Percentiles rank a stretch among this genome's conserved stretches.
Evolutionary conservation across 441 rosid genomes (phyloP).

Genomic region (Gossypium lobatum): DNA sequence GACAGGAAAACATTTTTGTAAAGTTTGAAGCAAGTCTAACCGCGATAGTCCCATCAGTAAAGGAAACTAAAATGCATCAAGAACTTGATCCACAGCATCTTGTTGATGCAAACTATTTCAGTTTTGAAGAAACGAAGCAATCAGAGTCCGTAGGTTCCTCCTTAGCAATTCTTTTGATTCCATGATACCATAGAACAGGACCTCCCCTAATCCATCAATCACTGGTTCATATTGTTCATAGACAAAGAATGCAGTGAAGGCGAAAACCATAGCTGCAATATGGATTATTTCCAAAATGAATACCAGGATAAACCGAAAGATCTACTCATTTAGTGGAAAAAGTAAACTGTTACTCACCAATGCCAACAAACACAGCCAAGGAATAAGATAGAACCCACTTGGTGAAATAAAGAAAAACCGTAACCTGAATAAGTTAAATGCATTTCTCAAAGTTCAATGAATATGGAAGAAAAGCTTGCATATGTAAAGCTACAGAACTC

Average conservation of each 20-base stretch:
- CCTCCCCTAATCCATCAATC: constrained; percentile 42
- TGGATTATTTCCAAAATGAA: constrained; percentile 2
- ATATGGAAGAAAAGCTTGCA: background rate
- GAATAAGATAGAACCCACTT: constrained; percentile 37
- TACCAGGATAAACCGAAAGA: background rate
- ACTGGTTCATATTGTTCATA: constrained; percentile 78
- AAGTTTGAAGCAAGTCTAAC: background rate
- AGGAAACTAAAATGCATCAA: background rate
- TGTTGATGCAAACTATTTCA: constrained; percentile 13
- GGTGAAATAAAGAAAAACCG: constrained; percentile 35
- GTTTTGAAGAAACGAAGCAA: constrained; percentile 20
- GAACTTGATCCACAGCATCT: background rate
- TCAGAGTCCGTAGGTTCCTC: constrained; percentile 32
- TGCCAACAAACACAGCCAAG: constrained; percentile 33
- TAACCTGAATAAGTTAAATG: constrained; percentile 35
- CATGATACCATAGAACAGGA: constrained; percentile 23
- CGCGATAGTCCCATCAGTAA: constrained; percentile 10
- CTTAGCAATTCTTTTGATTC: constrained; percentile 24
- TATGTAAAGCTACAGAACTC: constrained; percentile 8
- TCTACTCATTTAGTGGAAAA: background rate
- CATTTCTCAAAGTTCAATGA: constrained; percentile 2
- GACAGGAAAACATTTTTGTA: background rate
- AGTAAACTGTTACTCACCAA: constrained; percentile 39
- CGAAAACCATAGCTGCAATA: constrained; percentile 54
- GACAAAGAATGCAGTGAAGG: constrained; percentile 68